phyloP scores from a whole-genome alignment of 495 filamentous ascomycete genomes.

The Hypoxylon cercidicola region DNA sequence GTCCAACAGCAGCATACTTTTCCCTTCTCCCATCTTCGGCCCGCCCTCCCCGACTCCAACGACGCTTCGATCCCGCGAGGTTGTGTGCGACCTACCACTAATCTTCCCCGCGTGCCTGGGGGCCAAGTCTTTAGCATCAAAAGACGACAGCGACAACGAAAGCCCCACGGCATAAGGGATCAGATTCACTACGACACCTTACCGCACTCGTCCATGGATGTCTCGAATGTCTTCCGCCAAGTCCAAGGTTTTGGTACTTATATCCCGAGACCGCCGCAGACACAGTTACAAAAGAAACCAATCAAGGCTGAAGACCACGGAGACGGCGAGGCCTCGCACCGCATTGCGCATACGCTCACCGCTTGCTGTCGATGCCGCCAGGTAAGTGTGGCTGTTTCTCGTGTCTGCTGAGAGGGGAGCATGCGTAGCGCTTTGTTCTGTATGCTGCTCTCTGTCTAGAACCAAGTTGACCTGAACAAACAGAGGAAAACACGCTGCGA shows the following conservation, averaged over 20 bases:
- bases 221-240: slow-evolving; percentile 60
- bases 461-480: slow-evolving; percentile 14
- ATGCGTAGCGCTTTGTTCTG: slow-evolving; percentile 10
- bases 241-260: slow-evolving; percentile 56
- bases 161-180: slow-evolving; percentile 8
- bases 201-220: slow-evolving; percentile 55
- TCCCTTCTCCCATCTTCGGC: slow-evolving; percentile 27
- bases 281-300: slow-evolving; percentile 43
- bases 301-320: slow-evolving; percentile 47
- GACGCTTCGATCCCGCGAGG: slow-evolving; percentile 33
- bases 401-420: slow-evolving; percentile 8
- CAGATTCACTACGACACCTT: slow-evolving; percentile 10
- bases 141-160: slow-evolving; percentile 26
- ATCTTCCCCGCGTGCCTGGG: slow-evolving; percentile 32
- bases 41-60: slow-evolving; percentile 24
- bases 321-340: slow-evolving; percentile 59
- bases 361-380: slow-evolving; percentile 87
- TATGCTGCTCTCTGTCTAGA: slow-evolving; percentile 3
- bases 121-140: slow-evolving; percentile 16
- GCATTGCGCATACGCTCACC: slow-evolving; percentile 84
- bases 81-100: slow-evolving; percentile 35
- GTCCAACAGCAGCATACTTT: slow-evolving; percentile 23
- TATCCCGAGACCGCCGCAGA: slow-evolving; percentile 50
- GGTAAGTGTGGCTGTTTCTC: slow-evolving; percentile 64
- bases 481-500: slow-evolving; percentile 96